Evolutionary conservation across 495 filamentous ascomycete genomes (phyloP).

Genomic region (Penicillium atrosanguineum): DNA sequence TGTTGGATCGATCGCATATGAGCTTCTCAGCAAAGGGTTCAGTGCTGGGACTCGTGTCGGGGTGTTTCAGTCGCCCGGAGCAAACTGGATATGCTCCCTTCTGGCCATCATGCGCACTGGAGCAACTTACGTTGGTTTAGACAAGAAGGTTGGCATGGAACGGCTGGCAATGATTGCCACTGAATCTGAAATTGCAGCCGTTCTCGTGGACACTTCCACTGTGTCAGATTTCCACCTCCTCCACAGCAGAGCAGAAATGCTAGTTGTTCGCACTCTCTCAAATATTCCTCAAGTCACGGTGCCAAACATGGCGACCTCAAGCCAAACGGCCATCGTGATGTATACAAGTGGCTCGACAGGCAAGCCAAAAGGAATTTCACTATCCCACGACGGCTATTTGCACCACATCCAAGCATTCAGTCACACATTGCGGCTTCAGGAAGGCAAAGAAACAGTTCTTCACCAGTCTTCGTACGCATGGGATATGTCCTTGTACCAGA

Average conservation of each 20-base stretch:
- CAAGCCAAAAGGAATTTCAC: slow-evolving; percentile 35
- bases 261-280: slow-evolving; percentile 14
- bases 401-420: slow-evolving; percentile 30
- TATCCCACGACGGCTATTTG: slow-evolving; percentile 28
- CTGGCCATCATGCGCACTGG: slow-evolving; percentile 52
- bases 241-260: not conserved
- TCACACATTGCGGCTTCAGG: slow-evolving; percentile 11
- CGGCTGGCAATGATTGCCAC: slow-evolving; percentile 29
- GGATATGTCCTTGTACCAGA: slow-evolving; percentile 37
- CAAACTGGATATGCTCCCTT: slow-evolving; percentile 49
- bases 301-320: not conserved
- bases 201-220: slow-evolving; percentile 13
- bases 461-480: slow-evolving; percentile 45
- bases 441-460: slow-evolving; percentile 27
- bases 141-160: slow-evolving; percentile 34
- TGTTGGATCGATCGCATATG: slow-evolving; percentile 13
- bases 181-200: slow-evolving; percentile 18
- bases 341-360: slow-evolving; percentile 44
- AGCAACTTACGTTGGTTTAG: slow-evolving; percentile 52
- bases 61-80: slow-evolving; percentile 22
- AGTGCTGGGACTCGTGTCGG: slow-evolving; percentile 1
- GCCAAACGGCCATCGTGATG: slow-evolving; percentile 33
- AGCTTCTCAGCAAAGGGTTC: slow-evolving; percentile 13
- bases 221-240: not conserved
- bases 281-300: not conserved